These are phyloP conservation scores for Asterionellopsis glacialis DNA, from an alignment of 108 stramenopile species.

Conservation along the genomic window DNA sequence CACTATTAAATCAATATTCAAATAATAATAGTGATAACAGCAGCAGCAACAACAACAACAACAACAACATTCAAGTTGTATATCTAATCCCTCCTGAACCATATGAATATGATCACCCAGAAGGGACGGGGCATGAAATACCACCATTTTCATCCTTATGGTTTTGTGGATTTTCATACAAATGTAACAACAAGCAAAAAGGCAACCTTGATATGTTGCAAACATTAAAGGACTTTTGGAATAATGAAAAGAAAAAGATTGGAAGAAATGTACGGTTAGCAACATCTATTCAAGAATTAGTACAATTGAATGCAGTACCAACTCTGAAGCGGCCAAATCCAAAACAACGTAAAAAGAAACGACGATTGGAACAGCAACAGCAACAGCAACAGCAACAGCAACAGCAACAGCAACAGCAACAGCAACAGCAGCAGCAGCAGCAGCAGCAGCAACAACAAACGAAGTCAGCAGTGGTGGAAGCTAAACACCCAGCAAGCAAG, in stretches of 20 bases:
- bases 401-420: conserved; percentile 2
- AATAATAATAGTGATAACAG: neutral
- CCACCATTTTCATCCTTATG: conserved; percentile 79
- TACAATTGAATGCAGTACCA: conserved; percentile 36
- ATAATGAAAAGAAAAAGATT: neutral
- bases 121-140: conserved; percentile 74
- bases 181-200: conserved; percentile 2
- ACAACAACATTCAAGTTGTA: conserved; percentile 30
- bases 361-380: conserved; percentile 22
- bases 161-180: conserved; percentile 60
- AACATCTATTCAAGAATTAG: conserved; percentile 42
- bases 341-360: conserved; percentile 49
- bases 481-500: neutral
- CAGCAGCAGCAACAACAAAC: too few relatives aligned
- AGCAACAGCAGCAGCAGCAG: neutral
- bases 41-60: neutral
- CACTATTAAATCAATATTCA: conserved; percentile 9
- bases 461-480: too few relatives aligned
- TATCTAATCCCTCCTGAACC: conserved; percentile 56
- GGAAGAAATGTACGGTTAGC: conserved; percentile 27
- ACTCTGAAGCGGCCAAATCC: conserved; percentile 73
- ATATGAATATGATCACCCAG: conserved; percentile 82
- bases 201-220: conserved; percentile 16
- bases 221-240: too few relatives aligned
- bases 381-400: conserved; percentile 1